Evolutionary conservation across 2,329 filamentous ascomycete genomes (phyloP), one percentile per base, ranked within the genome.

Genomic region (Pleomassaria siparia): DNA sequence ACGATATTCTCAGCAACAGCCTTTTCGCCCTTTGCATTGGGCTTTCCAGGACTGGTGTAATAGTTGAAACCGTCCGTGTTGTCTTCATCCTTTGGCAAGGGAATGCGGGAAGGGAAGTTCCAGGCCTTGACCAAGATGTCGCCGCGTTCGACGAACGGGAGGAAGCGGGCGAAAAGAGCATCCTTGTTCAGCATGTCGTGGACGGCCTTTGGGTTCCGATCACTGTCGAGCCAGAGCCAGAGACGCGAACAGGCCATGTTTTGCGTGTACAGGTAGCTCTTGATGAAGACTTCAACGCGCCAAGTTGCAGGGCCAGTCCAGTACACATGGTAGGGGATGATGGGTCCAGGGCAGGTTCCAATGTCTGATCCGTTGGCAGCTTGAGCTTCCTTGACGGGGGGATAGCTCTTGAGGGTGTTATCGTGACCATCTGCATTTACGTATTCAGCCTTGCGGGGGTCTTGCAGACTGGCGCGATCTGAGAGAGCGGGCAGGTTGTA

Each of bases 241-340:
- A 82, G 67, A 25, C 77, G 72, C 25, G 75, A 79, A 58, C 79
- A 82, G 9, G 79, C 75, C 21, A 81, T 63, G 49, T 81, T 81
- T 51, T 82, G 79, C 1, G 79, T 81, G 59, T 81, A 77, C 1
- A 82, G 72, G 56, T 81, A 79, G 45, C 75, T 76, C 67, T 82
- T 82, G 67, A 81, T 67, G 54, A 82, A 81, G 24, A 78, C 68
- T 54, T 81, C 79, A 33, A 81, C 76, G 35, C 79, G 70, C 79
- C 79, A 82, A 3, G 78, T 81, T 3, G 79, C 78, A 8, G 78
- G 75, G 3, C 79, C 79, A 7, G 78, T 79, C 79, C 79, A 81
- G 72, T 81, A 81, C 22, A 76, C 74, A 54, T 82, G 79, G 43
- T 78, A 81, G 3, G 78, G 78, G 24, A 80, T 72, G 52, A 81